phyloP scores from a whole-genome alignment of 768 basidiomycete species.

The Rhodotorula kratochvilovae region DNA sequence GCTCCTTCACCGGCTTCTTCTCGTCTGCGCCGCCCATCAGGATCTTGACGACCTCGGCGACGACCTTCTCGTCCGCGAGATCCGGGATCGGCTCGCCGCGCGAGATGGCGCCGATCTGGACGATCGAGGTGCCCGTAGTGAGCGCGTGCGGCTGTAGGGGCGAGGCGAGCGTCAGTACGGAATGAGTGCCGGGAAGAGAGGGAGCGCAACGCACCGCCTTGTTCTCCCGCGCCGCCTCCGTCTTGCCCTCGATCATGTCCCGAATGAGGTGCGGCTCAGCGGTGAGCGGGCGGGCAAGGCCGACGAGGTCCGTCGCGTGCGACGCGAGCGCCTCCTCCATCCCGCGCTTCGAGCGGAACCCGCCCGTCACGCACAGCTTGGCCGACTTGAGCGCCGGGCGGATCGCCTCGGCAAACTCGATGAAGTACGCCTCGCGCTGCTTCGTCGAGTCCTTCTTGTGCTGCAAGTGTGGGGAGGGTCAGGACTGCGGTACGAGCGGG shows the following conservation, averaged over 20 bases:
- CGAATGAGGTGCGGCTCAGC: constrained; percentile 45
- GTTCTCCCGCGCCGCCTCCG: constrained; percentile 40
- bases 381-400: constrained; percentile 42
- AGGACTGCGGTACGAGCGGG: no score
- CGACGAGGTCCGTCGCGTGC: constrained; percentile 40
- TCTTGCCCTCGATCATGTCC: constrained; percentile 43
- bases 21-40: constrained; percentile 16
- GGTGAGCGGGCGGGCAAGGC: constrained; percentile 45
- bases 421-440: constrained; percentile 43
- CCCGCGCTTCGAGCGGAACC: constrained; percentile 43
- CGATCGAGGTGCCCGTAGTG: constrained; percentile 36
- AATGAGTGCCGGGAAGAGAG: constrained; percentile 11
- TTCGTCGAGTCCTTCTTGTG: constrained; percentile 46
- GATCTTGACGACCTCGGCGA: constrained; percentile 14
- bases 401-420: constrained; percentile 42
- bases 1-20: constrained; percentile 5
- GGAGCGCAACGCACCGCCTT: constrained; percentile 25
- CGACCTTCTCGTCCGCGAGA: constrained; percentile 28
- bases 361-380: constrained; percentile 45
- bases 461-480: background rate
- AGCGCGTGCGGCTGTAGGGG: background rate
- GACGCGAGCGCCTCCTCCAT: constrained; percentile 44
- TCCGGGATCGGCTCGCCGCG: constrained; percentile 33
- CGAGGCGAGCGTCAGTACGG: background rate
- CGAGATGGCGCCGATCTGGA: constrained; percentile 35